A percentile compares a stretch with the other conserved stretches of the same genome.
These are phyloP conservation scores for Pistacia atlantica DNA, from an alignment of 345 rosid genomes.

Conservation along the genomic window DNA sequence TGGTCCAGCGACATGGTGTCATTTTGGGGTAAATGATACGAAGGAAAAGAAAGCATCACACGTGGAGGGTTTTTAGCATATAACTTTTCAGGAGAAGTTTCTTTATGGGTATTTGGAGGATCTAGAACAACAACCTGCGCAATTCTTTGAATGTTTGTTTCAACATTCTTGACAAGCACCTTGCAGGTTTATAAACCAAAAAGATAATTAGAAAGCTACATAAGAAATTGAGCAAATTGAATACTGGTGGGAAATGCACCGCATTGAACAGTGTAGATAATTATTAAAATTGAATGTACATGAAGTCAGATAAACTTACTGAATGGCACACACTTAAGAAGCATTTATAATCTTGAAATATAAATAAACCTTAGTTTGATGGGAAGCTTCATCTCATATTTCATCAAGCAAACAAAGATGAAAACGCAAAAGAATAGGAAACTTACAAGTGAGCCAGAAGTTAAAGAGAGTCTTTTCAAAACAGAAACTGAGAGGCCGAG, in stretches of 20 bases:
- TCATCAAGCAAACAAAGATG: too few relatives aligned
- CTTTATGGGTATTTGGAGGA: constrained; percentile 53
- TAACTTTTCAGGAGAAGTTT: constrained; percentile 15
- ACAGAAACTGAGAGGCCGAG: constrained; percentile 67
- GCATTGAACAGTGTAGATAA: background rate
- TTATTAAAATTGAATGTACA: background rate
- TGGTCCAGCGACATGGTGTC: constrained; percentile 28
- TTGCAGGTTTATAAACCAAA: constrained; percentile 21
- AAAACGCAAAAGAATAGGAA: background rate
- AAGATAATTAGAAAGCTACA: background rate
- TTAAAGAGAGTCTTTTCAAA: constrained; percentile 63
- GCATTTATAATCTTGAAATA: background rate
- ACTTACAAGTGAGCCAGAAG: constrained; percentile 82
- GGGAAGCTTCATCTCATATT: background rate
- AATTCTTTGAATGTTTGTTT: constrained; percentile 48
- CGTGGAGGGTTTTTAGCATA: constrained; percentile 28
- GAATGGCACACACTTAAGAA: background rate
- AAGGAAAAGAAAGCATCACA: constrained; percentile 65
- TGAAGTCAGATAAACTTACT: background rate
- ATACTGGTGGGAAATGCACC: background rate
- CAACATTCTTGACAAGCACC: constrained; percentile 67
- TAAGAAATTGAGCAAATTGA: background rate
- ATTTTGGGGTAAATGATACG: constrained; percentile 39
- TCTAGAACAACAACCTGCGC: constrained; percentile 79
- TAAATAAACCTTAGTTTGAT: background rate